Base-by-base conservation (phyloP, 768 basidiomycete genomes). In the Mycena sanguinolenta region DNA sequence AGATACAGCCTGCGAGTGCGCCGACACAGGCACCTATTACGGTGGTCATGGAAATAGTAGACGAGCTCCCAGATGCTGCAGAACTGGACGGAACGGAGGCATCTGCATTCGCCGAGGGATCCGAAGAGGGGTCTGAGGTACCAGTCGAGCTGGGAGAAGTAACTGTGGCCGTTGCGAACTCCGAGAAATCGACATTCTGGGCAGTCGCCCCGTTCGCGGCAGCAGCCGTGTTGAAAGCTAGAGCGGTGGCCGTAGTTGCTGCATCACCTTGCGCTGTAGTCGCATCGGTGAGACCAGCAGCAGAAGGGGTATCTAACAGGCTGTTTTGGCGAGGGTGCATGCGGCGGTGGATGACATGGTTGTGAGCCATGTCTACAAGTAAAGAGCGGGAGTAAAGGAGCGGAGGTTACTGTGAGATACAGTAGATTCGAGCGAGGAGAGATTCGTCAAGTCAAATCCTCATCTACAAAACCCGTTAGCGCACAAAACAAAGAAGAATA, bases 1-100 rank as follows among this genome's bases (percentile, higher is more conserved):
- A 77, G 36, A 84, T 75, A 34, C 85, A 82, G 53, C 90, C 87
- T 44, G 86, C 86, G 73, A 92, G 85, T 28, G 90, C 88, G 5
- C 86, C 91, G 1, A 91, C 81, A 71, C 92, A 93, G 25, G 86
- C 85, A 5, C 86, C 92, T 38, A 93, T 82, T 38, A 92, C 91
- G 7, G 89, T 87, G 66, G 85, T 82, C 66, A 87, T 73, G 5
- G 87, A 75, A 19, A 89, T 86, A 23, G 78, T 78, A 44, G 81
- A 77, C 38, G 79, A 73, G 1, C 77, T 38, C 13, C 67, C 36
- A 23, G 68, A 39, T 17, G 76, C 67, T 6, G 79, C 32, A 30
- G 69, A 34, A n/a, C 78, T 1, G 3, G 25, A 19, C 2, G 42
- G 4, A 21, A n/a, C 0, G 32, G 32, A 34, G 38, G 73, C 13